Conservation (phyloP, 192 early-diverging fungal genomes). For the Coemansia sp. region DNA sequence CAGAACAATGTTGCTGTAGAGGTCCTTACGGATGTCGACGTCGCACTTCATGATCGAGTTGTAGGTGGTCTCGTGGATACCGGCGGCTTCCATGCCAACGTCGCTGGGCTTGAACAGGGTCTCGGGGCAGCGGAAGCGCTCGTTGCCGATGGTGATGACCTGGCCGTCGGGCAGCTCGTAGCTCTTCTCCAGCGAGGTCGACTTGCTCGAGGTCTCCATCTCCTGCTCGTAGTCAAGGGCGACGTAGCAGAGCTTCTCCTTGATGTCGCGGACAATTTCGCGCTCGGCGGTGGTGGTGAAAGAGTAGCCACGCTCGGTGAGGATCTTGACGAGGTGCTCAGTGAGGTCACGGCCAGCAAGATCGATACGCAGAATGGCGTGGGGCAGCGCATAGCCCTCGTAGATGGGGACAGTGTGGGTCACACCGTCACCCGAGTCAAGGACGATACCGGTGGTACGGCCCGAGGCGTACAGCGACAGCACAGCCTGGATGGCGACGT, state of each 20-base stretch:
- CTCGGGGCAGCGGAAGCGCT: constrained; percentile 98
- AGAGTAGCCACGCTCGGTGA: constrained; percentile 95
- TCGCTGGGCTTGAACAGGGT: constrained; percentile 97
- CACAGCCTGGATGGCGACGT: constrained; percentile 96
- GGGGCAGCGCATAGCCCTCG: constrained; percentile 94
- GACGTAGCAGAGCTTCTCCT: constrained; percentile 99
- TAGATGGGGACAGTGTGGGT: constrained; percentile 98
- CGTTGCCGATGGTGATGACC: constrained; percentile 97
- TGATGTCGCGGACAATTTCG: constrained; percentile 99
- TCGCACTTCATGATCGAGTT: constrained; percentile 98
- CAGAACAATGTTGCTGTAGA: constrained; percentile 96
- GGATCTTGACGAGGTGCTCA: constrained; percentile 90
- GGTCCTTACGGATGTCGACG: constrained; percentile 94
- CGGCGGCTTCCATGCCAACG: constrained; percentile 86
- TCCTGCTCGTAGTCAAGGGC: constrained; percentile 98
- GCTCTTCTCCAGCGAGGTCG: constrained; percentile 94
- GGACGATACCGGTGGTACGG: constrained; percentile 97
- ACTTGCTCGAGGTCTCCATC: constrained; percentile 91
- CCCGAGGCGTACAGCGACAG: constrained; percentile 96
- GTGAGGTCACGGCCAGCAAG: constrained; percentile 98
- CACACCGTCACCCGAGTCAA: constrained; percentile 99
- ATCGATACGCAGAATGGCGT: constrained; percentile 97
- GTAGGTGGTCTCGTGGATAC: constrained; percentile 98
- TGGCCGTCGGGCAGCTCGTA: constrained; percentile 99
- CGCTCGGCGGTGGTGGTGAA: constrained; percentile 96